Percentiles rank a stretch among this genome's conserved stretches.
Evolutionary conservation across 169 alveolate species (phyloP).

Genomic region (Plasmodium gallinaceum): DNA sequence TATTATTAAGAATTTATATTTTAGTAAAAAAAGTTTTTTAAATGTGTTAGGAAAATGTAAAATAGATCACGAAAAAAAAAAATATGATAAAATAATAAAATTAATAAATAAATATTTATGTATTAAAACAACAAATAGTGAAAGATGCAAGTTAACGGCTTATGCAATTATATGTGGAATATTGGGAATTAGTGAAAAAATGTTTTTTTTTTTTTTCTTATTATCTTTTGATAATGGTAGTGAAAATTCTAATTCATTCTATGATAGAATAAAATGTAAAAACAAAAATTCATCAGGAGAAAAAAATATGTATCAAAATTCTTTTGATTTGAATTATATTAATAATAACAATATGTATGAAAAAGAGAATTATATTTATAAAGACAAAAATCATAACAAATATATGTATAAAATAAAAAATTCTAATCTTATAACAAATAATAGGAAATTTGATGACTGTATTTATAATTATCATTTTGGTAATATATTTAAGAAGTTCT

Average conservation of each 20-base stretch:
- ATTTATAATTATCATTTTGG: neutral
- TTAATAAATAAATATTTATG: constrained; percentile 43
- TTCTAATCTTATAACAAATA: too few species aligned
- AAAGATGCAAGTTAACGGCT: constrained; percentile 69
- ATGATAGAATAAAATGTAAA: too few species aligned
- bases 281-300: too few species aligned
- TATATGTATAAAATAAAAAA: too few species aligned
- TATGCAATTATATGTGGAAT: constrained; percentile 77
- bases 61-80: constrained; percentile 37
- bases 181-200: constrained; percentile 52
- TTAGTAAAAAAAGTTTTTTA: constrained; percentile 1
- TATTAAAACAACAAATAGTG: constrained; percentile 62
- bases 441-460: neutral
- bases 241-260: neutral
- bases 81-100: constrained; percentile 22
- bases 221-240: constrained; percentile 21
- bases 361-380: too few species aligned
- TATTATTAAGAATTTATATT: neutral
- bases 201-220: constrained; percentile 41
- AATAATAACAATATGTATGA: too few species aligned
- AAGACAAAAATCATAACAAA: too few species aligned
- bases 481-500: neutral
- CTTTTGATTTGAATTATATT: too few species aligned
- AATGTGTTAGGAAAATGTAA: constrained; percentile 3
- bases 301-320: too few species aligned